Conservation (phyloP, 768 basidiomycete species). For the Russula sp. region DNA sequence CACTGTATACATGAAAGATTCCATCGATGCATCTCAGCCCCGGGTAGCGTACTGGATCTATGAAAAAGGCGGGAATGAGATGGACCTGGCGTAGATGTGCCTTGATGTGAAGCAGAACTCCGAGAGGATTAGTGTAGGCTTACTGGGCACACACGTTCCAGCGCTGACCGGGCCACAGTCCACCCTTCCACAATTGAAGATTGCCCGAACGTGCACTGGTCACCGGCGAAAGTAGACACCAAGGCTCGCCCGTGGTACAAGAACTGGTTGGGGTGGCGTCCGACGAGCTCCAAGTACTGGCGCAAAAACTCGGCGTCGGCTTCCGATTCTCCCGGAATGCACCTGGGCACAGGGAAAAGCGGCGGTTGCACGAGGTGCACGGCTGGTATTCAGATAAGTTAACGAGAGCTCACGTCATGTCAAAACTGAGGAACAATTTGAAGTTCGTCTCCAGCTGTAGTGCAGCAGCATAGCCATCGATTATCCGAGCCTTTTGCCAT, state of each 20-base stretch:
- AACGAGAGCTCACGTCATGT: slow-evolving; percentile 28
- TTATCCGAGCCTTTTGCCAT: slow-evolving; percentile 24
- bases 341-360: slow-evolving; percentile 27
- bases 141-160: slow-evolving; percentile 29
- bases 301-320: slow-evolving; percentile 23
- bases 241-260: slow-evolving; percentile 27
- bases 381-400: background rate
- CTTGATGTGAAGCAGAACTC: background rate
- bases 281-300: slow-evolving; percentile 26
- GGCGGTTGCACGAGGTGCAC: background rate
- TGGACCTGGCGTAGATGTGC: slow-evolving; percentile 24
- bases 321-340: slow-evolving; percentile 11
- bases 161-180: slow-evolving; percentile 23
- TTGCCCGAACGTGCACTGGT: slow-evolving; percentile 30
- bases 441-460: slow-evolving; percentile 31
- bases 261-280: slow-evolving; percentile 29
- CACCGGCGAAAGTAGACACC: slow-evolving; percentile 35
- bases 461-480: slow-evolving; percentile 43
- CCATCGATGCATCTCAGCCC: slow-evolving; percentile 33
- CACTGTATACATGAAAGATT: slow-evolving; percentile 28
- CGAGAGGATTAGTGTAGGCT: background rate
- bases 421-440: slow-evolving; percentile 34
- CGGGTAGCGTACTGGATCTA: slow-evolving; percentile 31
- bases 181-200: slow-evolving; percentile 24
- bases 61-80: slow-evolving; percentile 29